These are phyloP conservation scores for Penicillium odoratum DNA, from an alignment of 495 filamentous ascomycete species.

Conservation along the genomic window DNA sequence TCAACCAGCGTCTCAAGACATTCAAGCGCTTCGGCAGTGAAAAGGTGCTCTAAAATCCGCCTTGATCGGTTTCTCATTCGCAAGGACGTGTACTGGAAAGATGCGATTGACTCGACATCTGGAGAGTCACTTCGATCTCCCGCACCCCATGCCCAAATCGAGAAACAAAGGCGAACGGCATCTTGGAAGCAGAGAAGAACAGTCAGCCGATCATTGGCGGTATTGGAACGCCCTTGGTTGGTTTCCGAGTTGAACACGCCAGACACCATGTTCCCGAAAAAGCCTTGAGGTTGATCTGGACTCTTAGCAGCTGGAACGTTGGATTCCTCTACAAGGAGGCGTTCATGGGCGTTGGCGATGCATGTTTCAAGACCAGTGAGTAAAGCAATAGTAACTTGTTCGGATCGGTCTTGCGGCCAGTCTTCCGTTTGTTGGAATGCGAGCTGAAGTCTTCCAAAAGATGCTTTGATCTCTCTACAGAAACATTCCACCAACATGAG, in stretches of 20 bases:
- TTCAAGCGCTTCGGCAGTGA: slow-evolving; percentile 91
- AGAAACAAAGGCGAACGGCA: slow-evolving; percentile 85
- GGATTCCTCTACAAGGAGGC: slow-evolving; percentile 72
- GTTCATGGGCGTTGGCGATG: slow-evolving; percentile 84
- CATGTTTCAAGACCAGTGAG: slow-evolving; percentile 89
- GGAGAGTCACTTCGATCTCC: slow-evolving; percentile 57
- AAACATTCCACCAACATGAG: slow-evolving; percentile 89
- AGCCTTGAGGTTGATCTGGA: slow-evolving; percentile 83
- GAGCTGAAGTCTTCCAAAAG: slow-evolving; percentile 63
- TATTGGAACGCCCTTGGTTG: slow-evolving; percentile 68
- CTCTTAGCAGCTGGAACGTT: slow-evolving; percentile 66
- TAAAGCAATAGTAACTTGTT: slow-evolving; percentile 62
- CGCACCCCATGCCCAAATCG: slow-evolving; percentile 91
- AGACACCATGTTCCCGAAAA: slow-evolving; percentile 96
- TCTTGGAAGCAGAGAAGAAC: slow-evolving; percentile 97
- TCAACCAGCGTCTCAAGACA: slow-evolving; percentile 88
- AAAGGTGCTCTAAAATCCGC: slow-evolving; percentile 87
- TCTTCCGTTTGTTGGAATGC: slow-evolving; percentile 44
- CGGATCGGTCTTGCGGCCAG: slow-evolving; percentile 46
- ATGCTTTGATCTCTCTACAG: slow-evolving; percentile 68
- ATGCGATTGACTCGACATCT: slow-evolving; percentile 72
- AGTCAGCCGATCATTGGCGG: slow-evolving; percentile 90
- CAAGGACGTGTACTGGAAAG: slow-evolving; percentile 84
- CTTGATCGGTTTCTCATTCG: slow-evolving; percentile 87
- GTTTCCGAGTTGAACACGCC: slow-evolving; percentile 84